Evolutionary conservation across 495 filamentous ascomycete genomes (phyloP).

Genomic region (Penicillium argentinense): DNA sequence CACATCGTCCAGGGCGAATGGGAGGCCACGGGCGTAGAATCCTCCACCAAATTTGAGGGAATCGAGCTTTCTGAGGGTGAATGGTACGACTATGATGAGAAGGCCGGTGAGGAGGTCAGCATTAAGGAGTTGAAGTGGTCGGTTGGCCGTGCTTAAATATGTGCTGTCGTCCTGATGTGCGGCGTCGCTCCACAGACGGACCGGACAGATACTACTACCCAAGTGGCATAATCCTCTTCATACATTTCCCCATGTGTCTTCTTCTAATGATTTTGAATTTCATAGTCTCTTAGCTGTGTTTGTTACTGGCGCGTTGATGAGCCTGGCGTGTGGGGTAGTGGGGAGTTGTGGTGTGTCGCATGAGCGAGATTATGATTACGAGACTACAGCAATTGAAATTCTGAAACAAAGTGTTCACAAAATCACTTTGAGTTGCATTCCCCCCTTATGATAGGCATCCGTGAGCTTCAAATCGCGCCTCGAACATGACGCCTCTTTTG

Average conservation of each 20-base stretch:
- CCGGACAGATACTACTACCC: no score
- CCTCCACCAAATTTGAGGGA: constrained; percentile 69
- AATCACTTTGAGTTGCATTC: no score
- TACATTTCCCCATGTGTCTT: no score
- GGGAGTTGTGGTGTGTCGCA: neutral
- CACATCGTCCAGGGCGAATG: constrained; percentile 68
- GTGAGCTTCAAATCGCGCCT: no score
- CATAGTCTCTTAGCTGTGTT: constrained; percentile 7
- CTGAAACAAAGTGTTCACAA: neutral
- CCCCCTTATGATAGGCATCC: no score
- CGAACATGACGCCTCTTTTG: no score
- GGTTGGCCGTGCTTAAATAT: constrained; percentile 51
- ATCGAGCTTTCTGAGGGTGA: constrained; percentile 87
- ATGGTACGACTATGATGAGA: constrained; percentile 88
- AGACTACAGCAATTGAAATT: neutral
- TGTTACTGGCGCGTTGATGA: constrained; percentile 9
- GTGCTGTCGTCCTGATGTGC: neutral
- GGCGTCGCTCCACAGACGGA: no score
- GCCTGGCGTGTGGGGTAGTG: neutral
- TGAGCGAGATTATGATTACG: neutral
- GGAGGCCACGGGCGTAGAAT: constrained; percentile 79
- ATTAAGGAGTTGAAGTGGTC: constrained; percentile 93
- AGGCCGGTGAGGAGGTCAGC: constrained; percentile 75
- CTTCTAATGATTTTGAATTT: neutral
- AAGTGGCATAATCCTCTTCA: no score